Evolutionary conservation across 306 rosid genomes (phyloP).

Genomic region (Oxytropis ochrocephala): DNA sequence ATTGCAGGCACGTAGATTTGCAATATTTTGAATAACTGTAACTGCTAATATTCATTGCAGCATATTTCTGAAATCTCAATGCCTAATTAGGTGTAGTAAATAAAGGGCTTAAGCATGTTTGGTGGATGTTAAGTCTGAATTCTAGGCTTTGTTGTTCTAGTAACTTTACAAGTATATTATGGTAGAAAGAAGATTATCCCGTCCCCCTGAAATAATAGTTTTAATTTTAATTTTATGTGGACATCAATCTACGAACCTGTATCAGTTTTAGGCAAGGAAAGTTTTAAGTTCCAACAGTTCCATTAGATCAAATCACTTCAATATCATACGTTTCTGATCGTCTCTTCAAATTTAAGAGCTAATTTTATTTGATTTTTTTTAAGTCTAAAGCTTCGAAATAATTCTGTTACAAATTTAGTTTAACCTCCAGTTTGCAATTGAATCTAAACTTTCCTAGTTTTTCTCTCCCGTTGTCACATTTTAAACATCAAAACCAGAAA

Average conservation of each 20-base stretch:
- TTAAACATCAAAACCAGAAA: background rate
- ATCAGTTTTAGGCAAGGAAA: background rate
- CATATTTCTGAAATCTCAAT: background rate
- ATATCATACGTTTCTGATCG: background rate
- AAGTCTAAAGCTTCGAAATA: background rate
- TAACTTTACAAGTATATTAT: no score
- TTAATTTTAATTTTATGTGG: background rate
- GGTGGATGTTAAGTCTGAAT: background rate
- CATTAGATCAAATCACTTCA: background rate
- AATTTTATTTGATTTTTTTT: background rate
- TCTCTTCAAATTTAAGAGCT: background rate
- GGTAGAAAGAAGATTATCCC: background rate
- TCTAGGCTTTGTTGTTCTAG: background rate
- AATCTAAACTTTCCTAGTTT: background rate
- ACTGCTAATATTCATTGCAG: background rate
- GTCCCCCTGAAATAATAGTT: no score
- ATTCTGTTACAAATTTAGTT: background rate
- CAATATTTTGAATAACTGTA: background rate
- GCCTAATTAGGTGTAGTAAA: background rate
- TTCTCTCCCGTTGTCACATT: background rate
- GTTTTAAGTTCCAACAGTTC: background rate
- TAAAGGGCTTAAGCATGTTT: background rate
- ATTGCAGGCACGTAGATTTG: background rate
- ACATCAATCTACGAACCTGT: background rate
- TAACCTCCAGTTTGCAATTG: background rate